These are phyloP conservation scores for Globisporangium apiculatum DNA, from an alignment of 352 stramenopile genomes.

Conservation along the genomic window DNA sequence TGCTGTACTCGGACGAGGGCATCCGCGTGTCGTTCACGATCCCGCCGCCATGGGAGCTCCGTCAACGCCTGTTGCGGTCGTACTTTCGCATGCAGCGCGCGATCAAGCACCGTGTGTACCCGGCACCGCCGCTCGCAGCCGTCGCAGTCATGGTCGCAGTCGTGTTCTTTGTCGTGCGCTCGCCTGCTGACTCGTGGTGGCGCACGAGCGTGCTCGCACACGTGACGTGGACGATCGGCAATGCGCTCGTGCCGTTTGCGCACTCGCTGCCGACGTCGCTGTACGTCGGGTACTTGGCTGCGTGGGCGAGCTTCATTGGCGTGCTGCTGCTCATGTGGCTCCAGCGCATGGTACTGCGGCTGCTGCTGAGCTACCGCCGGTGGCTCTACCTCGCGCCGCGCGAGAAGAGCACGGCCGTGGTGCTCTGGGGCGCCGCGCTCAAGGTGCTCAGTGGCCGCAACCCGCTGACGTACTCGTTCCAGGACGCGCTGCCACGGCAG, in stretches of 20 bases:
- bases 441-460: conserved; percentile 77
- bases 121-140: conserved; percentile 55
- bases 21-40: conserved; percentile 84
- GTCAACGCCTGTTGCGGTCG: conserved; percentile 44
- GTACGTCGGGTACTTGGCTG: conserved; percentile 81
- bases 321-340: conserved; percentile 80
- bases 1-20: conserved; percentile 79
- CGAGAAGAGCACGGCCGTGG: conserved; percentile 60
- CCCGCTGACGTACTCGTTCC: conserved; percentile 88
- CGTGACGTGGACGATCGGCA: conserved; percentile 74
- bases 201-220: conserved; percentile 65
- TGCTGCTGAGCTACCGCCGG: conserved; percentile 82
- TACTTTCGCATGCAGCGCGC: conserved; percentile 70
- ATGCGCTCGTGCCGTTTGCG: conserved; percentile 74
- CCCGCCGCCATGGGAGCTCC: conserved; percentile 68
- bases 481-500: conserved; percentile 87
- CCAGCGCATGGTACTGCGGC: conserved; percentile 77
- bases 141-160: conserved; percentile 54
- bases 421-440: conserved; percentile 67
- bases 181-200: conserved; percentile 81
- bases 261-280: conserved; percentile 52
- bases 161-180: conserved; percentile 54
- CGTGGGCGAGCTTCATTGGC: conserved; percentile 73
- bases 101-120: conserved; percentile 71
- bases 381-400: conserved; percentile 79